A percentile compares a stretch with the other conserved stretches of the same genome.
phyloP scores from a whole-genome alignment of 2,329 filamentous ascomycete genomes.

The Exserohilum rostratum region DNA sequence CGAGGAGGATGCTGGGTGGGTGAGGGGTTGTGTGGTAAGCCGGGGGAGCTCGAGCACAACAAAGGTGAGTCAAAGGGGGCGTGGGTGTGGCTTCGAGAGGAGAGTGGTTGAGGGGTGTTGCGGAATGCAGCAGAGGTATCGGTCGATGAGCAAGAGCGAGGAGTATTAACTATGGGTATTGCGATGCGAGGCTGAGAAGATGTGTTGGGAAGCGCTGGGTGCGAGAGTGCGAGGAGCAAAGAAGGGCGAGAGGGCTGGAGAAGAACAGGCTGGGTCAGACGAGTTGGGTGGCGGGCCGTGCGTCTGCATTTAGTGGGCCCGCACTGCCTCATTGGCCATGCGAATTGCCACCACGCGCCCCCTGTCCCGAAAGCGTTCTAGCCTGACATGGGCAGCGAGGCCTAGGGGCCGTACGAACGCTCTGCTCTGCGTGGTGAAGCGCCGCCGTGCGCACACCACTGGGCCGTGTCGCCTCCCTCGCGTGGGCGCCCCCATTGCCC shows the following conservation, averaged over 20 bases:
- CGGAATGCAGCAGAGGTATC: slow-evolving; percentile 19
- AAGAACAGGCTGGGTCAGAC: slow-evolving; percentile 15
- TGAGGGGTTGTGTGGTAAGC: slow-evolving; percentile 24
- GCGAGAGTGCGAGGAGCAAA: slow-evolving; percentile 24
- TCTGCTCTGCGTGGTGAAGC: slow-evolving; percentile 11
- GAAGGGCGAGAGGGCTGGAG: slow-evolving; percentile 20
- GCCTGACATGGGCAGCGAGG: background rate
- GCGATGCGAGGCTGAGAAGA: slow-evolving; percentile 33
- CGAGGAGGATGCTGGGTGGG: slow-evolving; percentile 21
- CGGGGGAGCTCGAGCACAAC: slow-evolving; percentile 28
- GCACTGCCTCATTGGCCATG: slow-evolving; percentile 4
- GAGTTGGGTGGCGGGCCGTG: slow-evolving; percentile 13
- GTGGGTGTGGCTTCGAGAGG: slow-evolving; percentile 14
- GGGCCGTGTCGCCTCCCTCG: background rate
- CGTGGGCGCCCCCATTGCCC: background rate
- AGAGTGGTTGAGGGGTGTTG: slow-evolving; percentile 7
- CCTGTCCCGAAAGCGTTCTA: slow-evolving; percentile 8
- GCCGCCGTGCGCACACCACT: slow-evolving; percentile 3
- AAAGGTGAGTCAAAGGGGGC: slow-evolving; percentile 30
- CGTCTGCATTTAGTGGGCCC: slow-evolving; percentile 5
- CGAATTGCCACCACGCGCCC: slow-evolving; percentile 11
- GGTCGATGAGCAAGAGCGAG: slow-evolving; percentile 15
- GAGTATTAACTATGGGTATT: slow-evolving; percentile 30
- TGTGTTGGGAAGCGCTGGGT: slow-evolving; percentile 22
- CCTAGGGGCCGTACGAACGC: slow-evolving; percentile 5